These are phyloP conservation scores for Apiospora saccharicola DNA, from an alignment of 2,329 filamentous ascomycete genomes.

Conservation along the genomic window DNA sequence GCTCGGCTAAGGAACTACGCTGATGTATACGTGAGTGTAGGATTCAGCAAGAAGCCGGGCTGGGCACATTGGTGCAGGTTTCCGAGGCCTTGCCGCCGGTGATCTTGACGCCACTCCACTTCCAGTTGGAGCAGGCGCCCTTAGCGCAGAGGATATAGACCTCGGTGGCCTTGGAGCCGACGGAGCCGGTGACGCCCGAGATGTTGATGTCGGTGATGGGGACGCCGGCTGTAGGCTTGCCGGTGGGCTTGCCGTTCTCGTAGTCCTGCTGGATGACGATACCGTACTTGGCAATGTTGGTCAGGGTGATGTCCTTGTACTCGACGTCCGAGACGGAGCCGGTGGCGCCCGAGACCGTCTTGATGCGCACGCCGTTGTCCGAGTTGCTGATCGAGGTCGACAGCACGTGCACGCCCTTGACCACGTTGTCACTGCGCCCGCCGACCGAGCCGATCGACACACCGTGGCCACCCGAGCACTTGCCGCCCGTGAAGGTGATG, in stretches of 20 bases:
- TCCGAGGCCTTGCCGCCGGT: slow-evolving; percentile 55
- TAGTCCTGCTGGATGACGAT: slow-evolving; percentile 61
- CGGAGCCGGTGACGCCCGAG: slow-evolving; percentile 49
- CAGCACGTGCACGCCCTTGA: slow-evolving; percentile 59
- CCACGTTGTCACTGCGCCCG: slow-evolving; percentile 60
- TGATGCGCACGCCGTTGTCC: slow-evolving; percentile 65
- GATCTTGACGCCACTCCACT: slow-evolving; percentile 45
- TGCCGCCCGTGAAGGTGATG: slow-evolving; percentile 49
- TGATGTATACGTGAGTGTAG: background rate
- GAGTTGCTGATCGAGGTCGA: slow-evolving; percentile 58
- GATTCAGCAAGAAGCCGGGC: slow-evolving; percentile 35
- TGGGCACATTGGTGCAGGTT: slow-evolving; percentile 63
- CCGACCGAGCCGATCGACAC: slow-evolving; percentile 68
- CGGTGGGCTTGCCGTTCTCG: slow-evolving; percentile 46
- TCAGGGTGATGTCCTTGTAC: slow-evolving; percentile 60
- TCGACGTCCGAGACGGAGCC: slow-evolving; percentile 60
- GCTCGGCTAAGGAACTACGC: too few species aligned
- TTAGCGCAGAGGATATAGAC: slow-evolving; percentile 49
- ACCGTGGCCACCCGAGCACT: slow-evolving; percentile 62
- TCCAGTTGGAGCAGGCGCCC: slow-evolving; percentile 46
- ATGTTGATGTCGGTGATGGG: slow-evolving; percentile 53
- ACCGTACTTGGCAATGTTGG: slow-evolving; percentile 58
- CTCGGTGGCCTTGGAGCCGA: slow-evolving; percentile 37
- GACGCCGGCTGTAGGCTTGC: slow-evolving; percentile 54
- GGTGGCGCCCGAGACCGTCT: slow-evolving; percentile 59